Percentiles rank a stretch among this genome's conserved stretches.
Conservation (phyloP, 2,329 filamentous ascomycete genomes). For the Sclerotinia borealis region DNA sequence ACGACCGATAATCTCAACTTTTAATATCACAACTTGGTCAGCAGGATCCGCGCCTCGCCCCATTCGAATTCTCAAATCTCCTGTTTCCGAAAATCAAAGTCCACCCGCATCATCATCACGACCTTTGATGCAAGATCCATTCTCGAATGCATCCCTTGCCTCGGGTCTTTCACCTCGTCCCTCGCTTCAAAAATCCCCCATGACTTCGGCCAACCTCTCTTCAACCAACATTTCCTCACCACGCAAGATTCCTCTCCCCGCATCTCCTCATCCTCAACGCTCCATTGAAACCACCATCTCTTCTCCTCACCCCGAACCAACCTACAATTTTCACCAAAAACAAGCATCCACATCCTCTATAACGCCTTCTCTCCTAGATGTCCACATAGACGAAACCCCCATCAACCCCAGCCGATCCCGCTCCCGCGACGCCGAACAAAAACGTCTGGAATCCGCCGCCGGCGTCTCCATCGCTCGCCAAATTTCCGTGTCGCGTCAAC, state of each 20-base stretch:
- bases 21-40: constrained; percentile 1
- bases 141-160: background rate
- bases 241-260: background rate
- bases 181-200: constrained; percentile 1
- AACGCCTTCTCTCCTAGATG: background rate
- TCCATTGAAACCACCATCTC: background rate
- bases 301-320: background rate
- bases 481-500: constrained; percentile 58
- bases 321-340: background rate
- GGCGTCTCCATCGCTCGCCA: constrained; percentile 63
- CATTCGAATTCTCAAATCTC: constrained; percentile 4
- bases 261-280: constrained; percentile 1
- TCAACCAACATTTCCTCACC: background rate
- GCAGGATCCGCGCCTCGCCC: background rate
- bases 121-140: background rate
- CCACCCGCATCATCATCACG: background rate
- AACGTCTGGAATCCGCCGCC: constrained; percentile 48
- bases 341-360: constrained; percentile 5
- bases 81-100: background rate
- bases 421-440: constrained; percentile 26
- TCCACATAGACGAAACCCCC: background rate
- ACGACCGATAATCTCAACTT: constrained; percentile 4
- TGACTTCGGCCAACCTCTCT: background rate
- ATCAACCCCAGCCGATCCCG: background rate
- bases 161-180: background rate